Base-by-base conservation (phyloP, 1,139 yeast genomes). In the Kurtzmaniella natalensis region DNA sequence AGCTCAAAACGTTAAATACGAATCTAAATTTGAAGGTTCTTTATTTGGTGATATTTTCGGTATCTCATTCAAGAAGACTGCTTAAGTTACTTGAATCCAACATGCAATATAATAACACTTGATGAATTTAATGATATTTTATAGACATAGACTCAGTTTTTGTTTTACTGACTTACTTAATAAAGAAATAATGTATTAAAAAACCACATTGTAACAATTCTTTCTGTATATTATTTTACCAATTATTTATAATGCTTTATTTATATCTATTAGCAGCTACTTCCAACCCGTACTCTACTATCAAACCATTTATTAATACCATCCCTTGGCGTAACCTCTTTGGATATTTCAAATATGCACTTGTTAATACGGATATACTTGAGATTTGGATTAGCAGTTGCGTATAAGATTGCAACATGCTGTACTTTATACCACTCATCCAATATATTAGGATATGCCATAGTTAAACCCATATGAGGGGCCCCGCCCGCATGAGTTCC, bases 361-460 rank as follows among this genome's bases (percentile, higher is more conserved):
- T 51, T 43, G 43, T 64, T 61, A 14, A 77, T 64, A 39, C 75
- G 61, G 17, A 77, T 59, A 44, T 73, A 76, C 31, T 50, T 39
- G 24, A 77, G 44, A 1, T 42, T 33, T 1, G 35, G 33, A 37
- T 62, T 64, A 7, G 51, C 39, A 13, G 54, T 42, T 28, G 51
- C 44, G 35, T 66, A 64, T 5, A 62, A 55, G 25, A 61, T 40
- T 1, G 76, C 78, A 7, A 75, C 70, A 44, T 74, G 78, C 42
- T 74, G 78, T 1, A 76, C 76, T 37, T 74, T 64, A 40, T 64
- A 61, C 81, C 82, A 77, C 37, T 71, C 73, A 47, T 76, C 81
- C 43, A 66, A 67, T 2, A 77, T 59, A 2, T 75, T 73, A 3
- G 78, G 78, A 46, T 75, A 76, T 3, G 63, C 57, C 56, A 69